Conservation (phyloP, 2,329 filamentous ascomycete genomes). For the Aotearoamyces nothofagi region DNA sequence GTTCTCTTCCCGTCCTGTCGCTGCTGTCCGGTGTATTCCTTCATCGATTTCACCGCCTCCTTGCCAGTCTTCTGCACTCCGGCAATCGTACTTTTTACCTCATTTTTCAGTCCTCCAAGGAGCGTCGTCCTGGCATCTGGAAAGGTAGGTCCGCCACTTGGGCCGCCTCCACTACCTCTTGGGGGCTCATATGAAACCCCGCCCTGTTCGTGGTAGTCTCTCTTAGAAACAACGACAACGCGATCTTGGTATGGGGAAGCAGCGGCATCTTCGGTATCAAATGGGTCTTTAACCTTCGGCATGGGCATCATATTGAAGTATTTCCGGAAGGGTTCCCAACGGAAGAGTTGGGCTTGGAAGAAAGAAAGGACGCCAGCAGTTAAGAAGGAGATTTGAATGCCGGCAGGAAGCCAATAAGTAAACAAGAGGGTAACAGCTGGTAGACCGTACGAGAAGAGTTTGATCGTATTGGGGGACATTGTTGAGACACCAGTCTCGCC, state of each 20-base stretch:
- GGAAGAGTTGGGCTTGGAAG: conserved; percentile 29
- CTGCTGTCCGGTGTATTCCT: conserved; percentile 21
- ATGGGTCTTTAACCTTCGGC: conserved; percentile 3
- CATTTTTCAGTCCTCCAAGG: conserved; percentile 16
- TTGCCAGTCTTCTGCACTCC: conserved; percentile 18
- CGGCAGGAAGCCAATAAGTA: conserved; percentile 30
- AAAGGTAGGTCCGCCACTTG: conserved; percentile 10
- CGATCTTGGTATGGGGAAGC: conserved; percentile 7
- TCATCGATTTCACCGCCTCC: conserved; percentile 16
- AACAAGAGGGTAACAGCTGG: conserved; percentile 36
- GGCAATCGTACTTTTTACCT: conserved; percentile 15
- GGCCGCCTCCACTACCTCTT: conserved; percentile 4
- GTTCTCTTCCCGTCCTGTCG: conserved; percentile 11
- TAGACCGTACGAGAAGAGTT: conserved; percentile 28
- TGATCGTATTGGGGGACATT: conserved; percentile 20
- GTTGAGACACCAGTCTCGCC: conserved; percentile 29
- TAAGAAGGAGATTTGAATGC: conserved; percentile 49
- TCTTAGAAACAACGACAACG: conserved; percentile 5
- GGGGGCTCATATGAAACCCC: conserved; percentile 7
- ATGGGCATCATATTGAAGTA: conserved; percentile 21
- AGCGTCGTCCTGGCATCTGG: conserved; percentile 11
- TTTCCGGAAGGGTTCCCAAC: conserved; percentile 22
- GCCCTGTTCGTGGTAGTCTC: conserved; percentile 1
- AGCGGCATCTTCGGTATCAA: conserved; percentile 3
- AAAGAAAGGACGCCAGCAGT: conserved; percentile 22